Percentiles rank a stretch among this genome's conserved stretches.
Conservation (phyloP, 257 asterid species). For the Gentiana straminea region DNA sequence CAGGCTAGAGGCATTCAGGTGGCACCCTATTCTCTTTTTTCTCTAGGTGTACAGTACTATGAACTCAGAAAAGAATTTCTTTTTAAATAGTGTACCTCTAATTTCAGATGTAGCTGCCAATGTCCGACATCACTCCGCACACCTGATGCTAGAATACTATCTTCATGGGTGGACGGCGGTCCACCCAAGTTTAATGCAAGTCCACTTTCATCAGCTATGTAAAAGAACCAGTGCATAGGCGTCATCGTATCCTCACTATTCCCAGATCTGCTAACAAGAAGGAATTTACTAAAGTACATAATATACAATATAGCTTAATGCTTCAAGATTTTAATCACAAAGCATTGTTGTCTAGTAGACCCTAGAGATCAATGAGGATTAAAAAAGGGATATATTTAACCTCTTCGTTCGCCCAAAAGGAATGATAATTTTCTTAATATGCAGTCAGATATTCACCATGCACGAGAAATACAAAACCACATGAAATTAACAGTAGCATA, state of each 20-base stretch:
- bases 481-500: not conserved
- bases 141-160: slow-evolving; percentile 55
- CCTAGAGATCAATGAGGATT: too few relatives aligned
- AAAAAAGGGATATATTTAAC: too few relatives aligned
- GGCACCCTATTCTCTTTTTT: not conserved
- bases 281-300: slow-evolving; percentile 2
- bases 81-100: slow-evolving; percentile 46
- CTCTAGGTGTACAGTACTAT: too few relatives aligned
- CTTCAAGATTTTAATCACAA: not conserved
- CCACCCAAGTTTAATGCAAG: slow-evolving; percentile 51
- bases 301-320: not conserved
- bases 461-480: not conserved
- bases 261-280: slow-evolving; percentile 23
- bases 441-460: not conserved
- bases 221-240: slow-evolving; percentile 71
- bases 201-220: slow-evolving; percentile 90
- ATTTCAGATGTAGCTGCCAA: slow-evolving; percentile 80
- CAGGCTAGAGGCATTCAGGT: slow-evolving; percentile 1
- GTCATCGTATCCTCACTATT: slow-evolving; percentile 40
- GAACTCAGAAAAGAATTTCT: not conserved
- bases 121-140: slow-evolving; percentile 61
- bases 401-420: too few relatives aligned
- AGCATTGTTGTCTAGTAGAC: not conserved
- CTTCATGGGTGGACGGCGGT: slow-evolving; percentile 31
- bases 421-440: too few relatives aligned